Evolutionary conservation across 305 asterid species (phyloP).

Genomic region (Fraxinus greggii): DNA sequence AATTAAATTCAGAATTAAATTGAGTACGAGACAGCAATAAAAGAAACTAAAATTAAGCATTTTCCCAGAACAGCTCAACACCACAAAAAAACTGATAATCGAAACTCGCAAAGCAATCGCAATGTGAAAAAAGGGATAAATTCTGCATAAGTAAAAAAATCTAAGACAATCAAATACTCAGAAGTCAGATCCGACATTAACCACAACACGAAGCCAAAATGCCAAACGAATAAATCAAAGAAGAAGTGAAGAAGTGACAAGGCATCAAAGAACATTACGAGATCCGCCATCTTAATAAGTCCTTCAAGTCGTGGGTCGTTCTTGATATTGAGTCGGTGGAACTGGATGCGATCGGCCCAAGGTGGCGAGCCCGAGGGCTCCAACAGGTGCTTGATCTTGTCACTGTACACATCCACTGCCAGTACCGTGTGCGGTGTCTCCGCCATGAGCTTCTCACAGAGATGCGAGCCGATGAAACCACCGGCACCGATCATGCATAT

Average conservation of each 20-base stretch:
- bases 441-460: conserved; percentile 83
- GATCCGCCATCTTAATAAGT: conserved; percentile 89
- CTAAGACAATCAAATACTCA: conserved; percentile 1
- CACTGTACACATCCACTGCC: conserved; percentile 83
- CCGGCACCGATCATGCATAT: conserved; percentile 98
- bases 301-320: conserved; percentile 97
- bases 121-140: background rate
- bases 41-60: background rate
- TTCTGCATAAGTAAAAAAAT: background rate
- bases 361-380: conserved; percentile 46
- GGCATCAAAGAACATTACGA: conserved; percentile 41
- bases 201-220: background rate
- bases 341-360: conserved; percentile 79
- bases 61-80: background rate
- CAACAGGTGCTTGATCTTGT: conserved; percentile 81
- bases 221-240: conserved; percentile 18
- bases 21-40: conserved; percentile 16
- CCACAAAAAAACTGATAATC: background rate
- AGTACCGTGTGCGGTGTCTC: conserved; percentile 79
- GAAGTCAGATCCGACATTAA: conserved; percentile 33
- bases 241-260: conserved; percentile 14
- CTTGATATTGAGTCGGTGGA: conserved; percentile 87
- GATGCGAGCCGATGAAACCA: conserved; percentile 93
- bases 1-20: conserved; percentile 20
- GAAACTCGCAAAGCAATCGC: conserved; percentile 5